Evolutionary conservation across 768 basidiomycete species (phyloP), one percentile per base, ranked within the genome.

Genomic region (Suillus discolor): DNA sequence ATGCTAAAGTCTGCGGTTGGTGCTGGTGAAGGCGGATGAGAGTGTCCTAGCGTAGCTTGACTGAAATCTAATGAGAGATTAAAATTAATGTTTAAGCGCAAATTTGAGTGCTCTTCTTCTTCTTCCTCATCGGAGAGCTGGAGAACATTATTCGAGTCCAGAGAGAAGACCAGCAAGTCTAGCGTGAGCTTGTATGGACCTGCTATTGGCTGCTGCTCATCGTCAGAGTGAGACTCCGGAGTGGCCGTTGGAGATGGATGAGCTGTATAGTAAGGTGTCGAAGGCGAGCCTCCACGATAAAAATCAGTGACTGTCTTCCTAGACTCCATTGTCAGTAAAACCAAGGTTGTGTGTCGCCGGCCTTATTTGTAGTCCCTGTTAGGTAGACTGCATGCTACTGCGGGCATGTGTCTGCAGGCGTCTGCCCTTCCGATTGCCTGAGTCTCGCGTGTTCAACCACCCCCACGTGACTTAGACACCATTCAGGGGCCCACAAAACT

Each of bases 1-100:
- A 84, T 76, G 39, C 83, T 84, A 62, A 80, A 84, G 64, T 84
- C 83, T 20, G 80, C 78, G 34, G 80, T 82, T 16, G 75, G 79
- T 0, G 82, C 65, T 20, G 83, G 84, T 20, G 84, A 85, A 28
- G 81, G 74, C 6, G 83, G 80, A 44, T 81, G 77, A 18, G 57
- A 59, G 18, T 59, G 57, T 18, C 57, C 57, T 3, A 59, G 57
- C 16, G 57, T 59, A 41, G 57, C 57, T 59, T 59, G 57, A 25
- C 57, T 16, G 73, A 60, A 39, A 64, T 65, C 8, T n/a, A 18
- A 23, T 62, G 54, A 39, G 34, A 44, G 16, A 31, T 47, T 61
- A 57, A 59, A 62, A 67, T 34, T 68, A 66, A 45, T 62, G 20
- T 4, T 80, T 66, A 70, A 71, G 66, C 69, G 73, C 65, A 70